Evolutionary conservation across 768 basidiomycete genomes (phyloP).

Genomic region (Panaeolus cyanescens): DNA sequence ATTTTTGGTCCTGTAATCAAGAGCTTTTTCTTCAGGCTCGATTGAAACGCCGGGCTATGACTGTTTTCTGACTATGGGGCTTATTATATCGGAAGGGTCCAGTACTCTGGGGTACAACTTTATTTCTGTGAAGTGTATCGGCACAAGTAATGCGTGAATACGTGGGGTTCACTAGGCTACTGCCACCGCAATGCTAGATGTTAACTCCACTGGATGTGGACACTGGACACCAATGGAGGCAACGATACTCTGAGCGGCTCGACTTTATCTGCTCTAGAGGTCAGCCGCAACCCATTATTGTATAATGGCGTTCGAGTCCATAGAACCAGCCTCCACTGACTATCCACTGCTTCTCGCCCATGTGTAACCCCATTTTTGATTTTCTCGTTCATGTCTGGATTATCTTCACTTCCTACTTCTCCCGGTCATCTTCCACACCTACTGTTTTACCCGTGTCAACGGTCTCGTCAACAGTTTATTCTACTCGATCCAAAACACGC

Average conservation of each 20-base stretch:
- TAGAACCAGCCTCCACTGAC: not conserved
- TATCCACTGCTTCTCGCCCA: not conserved
- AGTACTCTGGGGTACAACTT: no score
- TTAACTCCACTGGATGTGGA: no score
- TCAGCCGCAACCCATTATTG: not conserved
- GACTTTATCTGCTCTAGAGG: not conserved
- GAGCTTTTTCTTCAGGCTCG: not conserved
- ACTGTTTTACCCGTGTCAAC: not conserved
- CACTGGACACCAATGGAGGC: no score
- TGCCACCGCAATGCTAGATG: not conserved
- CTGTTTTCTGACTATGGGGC: not conserved
- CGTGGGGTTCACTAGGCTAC: not conserved
- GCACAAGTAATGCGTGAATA: no score
- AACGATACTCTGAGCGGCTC: no score
- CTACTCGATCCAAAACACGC: not conserved
- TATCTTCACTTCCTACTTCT: not conserved
- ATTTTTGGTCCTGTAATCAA: not conserved
- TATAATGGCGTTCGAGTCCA: not conserved
- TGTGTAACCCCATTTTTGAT: not conserved
- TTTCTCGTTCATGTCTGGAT: conserved; percentile 1
- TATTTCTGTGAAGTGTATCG: no score
- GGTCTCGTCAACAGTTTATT: not conserved
- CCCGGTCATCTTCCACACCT: not conserved
- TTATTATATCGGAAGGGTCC: not conserved
- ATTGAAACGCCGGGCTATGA: not conserved